Base-by-base conservation (phyloP, 2,329 filamentous ascomycete species). In the Colletotrichum sidae region DNA sequence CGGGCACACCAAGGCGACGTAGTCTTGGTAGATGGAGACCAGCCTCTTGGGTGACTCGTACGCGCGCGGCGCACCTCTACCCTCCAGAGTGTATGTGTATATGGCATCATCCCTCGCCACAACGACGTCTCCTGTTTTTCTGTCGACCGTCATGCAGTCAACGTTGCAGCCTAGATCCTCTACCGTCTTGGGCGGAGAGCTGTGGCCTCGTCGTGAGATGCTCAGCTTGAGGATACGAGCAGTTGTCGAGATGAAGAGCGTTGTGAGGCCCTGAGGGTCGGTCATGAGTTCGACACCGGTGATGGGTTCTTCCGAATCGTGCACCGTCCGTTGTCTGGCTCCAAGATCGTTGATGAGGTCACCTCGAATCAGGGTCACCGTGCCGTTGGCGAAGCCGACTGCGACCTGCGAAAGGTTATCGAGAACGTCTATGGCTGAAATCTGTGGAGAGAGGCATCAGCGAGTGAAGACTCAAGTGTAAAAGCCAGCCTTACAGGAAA, bases 271-370 rank as follows among this genome's bases (percentile, higher is more conserved):
- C 65, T 70, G 65, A 12, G 81, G 80, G 56, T 90, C 87, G 49
- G 84, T 83, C 49, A 84, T 79, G 67, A 97, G 91, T 73, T 96
- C 92, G 12, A 99, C 89, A 2, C 94, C 95, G 0, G 96, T 99
- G 9, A 99, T 90, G 0, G 96, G 96, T 76, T 99, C 96, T 72
- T 98, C 94, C 0, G 94, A 97, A 75, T 99, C 96, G 79, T 97
- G 96, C 9, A 99, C 93, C 39, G 95, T 96, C 57, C 96, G 89
- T 77, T 99, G 96, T 75, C 93, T 94, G 10, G 95, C 94, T 25
- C 96, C 96, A 62, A 96, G 89, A 76, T 99, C 96, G 76, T 99
- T 94, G 71, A 99, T 92, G 53, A 99, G 83, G 75, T 99, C 96
- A 67, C 96, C 96, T 64, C 96, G 88, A 62, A 99, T 92, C 35